phyloP scores from a whole-genome alignment of 768 basidiomycete species.

The Tubosaeta brunneosetosa region DNA sequence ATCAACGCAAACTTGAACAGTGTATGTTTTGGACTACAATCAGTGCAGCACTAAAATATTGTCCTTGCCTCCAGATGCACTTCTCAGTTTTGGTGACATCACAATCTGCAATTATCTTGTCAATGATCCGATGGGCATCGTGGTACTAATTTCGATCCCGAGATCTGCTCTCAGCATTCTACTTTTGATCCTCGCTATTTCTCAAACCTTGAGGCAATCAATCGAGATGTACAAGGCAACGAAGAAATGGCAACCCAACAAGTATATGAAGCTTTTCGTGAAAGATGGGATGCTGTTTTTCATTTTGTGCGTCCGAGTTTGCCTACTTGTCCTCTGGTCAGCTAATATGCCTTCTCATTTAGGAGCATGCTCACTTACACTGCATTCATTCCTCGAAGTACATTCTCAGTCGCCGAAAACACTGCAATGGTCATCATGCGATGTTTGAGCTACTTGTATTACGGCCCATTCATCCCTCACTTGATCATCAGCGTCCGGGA shows the following conservation, averaged over 20 bases:
- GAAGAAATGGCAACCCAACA: conserved; percentile 2
- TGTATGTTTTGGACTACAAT: not conserved
- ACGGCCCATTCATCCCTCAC: not conserved
- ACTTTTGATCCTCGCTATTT: not conserved
- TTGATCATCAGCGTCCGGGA: not conserved
- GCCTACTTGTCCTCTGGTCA: no score
- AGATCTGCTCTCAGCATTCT: not conserved
- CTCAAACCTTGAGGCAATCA: not conserved
- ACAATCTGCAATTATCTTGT: no score
- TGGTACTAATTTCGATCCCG: not conserved
- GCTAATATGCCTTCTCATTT: not conserved
- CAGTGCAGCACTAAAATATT: not conserved
- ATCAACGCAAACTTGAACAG: not conserved
- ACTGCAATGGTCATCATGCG: not conserved
- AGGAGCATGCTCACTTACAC: not conserved
- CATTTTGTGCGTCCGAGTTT: not conserved
- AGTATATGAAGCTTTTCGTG: not conserved
- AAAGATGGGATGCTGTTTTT: conserved; percentile 6
- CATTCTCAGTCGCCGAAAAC: not conserved
- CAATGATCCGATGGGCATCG: no score
- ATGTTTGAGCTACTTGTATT: not conserved
- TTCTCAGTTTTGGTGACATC: not conserved
- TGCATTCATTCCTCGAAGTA: not conserved
- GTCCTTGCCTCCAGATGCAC: not conserved
- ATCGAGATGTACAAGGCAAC: conserved; percentile 1